Percentiles rank a stretch among this genome's conserved stretches.
phyloP scores from a whole-genome alignment of 2,329 filamentous ascomycete genomes.

The Clarireedia hainanense region DNA sequence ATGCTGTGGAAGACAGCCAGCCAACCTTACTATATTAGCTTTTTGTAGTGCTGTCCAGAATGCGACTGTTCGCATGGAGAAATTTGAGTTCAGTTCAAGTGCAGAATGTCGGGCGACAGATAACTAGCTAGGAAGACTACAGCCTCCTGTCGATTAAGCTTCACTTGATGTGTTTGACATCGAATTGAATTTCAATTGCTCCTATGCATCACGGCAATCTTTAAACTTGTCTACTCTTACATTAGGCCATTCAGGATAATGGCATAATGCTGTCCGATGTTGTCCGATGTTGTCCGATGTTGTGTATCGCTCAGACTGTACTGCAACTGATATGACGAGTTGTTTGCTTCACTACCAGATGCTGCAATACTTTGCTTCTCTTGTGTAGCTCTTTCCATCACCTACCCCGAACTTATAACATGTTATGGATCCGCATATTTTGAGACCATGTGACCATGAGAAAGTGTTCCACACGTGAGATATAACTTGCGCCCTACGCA shows the following conservation, averaged over 20 bases:
- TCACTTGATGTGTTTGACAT: too few relatives aligned
- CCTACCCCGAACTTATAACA: too few relatives aligned
- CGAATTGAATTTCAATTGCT: too few relatives aligned
- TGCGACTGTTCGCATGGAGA: background rate
- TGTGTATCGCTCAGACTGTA: background rate
- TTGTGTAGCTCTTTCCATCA: background rate
- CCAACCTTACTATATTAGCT: background rate
- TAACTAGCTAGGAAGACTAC: too few relatives aligned
- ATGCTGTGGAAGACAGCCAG: background rate
- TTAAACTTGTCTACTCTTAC: too few relatives aligned
- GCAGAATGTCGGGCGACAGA: too few relatives aligned
- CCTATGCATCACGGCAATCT: too few relatives aligned
- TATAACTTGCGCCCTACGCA: background rate
- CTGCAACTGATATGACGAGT: background rate
- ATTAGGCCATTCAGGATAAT: background rate
- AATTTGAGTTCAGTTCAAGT: too few relatives aligned
- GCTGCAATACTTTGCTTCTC: background rate
- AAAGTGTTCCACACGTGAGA: background rate
- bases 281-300: background rate
- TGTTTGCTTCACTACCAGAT: background rate
- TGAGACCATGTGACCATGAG: background rate
- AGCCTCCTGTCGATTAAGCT: too few relatives aligned
- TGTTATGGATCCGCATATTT: too few relatives aligned
- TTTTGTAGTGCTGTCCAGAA: background rate
- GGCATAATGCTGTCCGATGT: background rate